Conservation (phyloP, 1,139 yeast genomes). For the Zygosaccharomyces sapae region DNA sequence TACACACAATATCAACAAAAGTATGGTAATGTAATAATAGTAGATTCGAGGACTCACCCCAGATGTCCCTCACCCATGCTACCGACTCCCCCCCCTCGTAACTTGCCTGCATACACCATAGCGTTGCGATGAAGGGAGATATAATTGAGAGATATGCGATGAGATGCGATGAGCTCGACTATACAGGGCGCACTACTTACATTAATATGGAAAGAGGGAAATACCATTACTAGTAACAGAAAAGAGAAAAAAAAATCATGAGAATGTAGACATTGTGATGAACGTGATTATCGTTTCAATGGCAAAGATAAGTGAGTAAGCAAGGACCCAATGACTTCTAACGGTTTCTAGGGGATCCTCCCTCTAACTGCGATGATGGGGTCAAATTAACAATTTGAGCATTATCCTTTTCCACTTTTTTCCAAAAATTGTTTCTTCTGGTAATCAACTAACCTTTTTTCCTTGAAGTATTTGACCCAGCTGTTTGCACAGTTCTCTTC, state of each 20-base stretch:
- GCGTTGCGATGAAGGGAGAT: constrained; percentile 4
- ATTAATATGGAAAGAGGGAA: not conserved
- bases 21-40: no score
- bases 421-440: constrained; percentile 50
- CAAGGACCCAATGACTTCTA: not conserved
- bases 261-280: not conserved
- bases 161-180: constrained; percentile 2
- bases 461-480: constrained; percentile 68
- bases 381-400: constrained; percentile 47
- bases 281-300: not conserved
- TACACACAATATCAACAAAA: no score
- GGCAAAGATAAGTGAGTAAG: not conserved
- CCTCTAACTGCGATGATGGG: constrained; percentile 4
- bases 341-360: constrained; percentile 1
- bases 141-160: not conserved
- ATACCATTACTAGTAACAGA: no score
- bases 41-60: not conserved
- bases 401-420: constrained; percentile 51
- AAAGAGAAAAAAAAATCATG: not conserved
- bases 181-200: constrained; percentile 1
- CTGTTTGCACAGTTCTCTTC: constrained; percentile 56
- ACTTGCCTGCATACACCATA: no score
- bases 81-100: no score
- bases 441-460: constrained; percentile 56
- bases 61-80: constrained; percentile 1